Conservation (phyloP, 2,329 filamentous ascomycete genomes). For the Alternaria ethzedia region DNA sequence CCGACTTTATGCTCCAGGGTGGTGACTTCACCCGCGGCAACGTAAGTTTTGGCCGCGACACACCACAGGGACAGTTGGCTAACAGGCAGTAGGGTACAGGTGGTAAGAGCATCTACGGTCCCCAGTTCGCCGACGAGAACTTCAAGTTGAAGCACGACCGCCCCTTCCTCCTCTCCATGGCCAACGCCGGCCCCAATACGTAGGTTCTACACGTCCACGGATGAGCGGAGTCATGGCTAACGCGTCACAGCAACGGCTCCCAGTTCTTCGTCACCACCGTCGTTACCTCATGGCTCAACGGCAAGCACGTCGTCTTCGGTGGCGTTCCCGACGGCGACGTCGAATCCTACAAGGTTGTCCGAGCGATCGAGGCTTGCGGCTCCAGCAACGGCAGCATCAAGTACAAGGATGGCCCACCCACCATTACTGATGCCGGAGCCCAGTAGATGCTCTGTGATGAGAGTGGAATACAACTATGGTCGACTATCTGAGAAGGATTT, state of each 20-base stretch:
- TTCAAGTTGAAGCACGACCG: slow-evolving; percentile 76
- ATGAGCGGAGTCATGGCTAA: slow-evolving; percentile 14
- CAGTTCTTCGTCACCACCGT: slow-evolving; percentile 77
- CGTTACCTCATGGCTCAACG: slow-evolving; percentile 72
- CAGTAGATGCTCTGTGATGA: slow-evolving; percentile 42
- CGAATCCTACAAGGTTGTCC: slow-evolving; percentile 62
- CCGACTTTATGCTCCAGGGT: slow-evolving; percentile 93
- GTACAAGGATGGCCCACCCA: slow-evolving; percentile 58
- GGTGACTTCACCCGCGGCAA: slow-evolving; percentile 94
- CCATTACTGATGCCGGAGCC: slow-evolving; percentile 60
- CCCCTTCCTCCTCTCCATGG: slow-evolving; percentile 88
- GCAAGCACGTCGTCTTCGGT: slow-evolving; percentile 85
- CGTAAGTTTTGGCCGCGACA: slow-evolving; percentile 61
- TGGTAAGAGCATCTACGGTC: slow-evolving; percentile 92
- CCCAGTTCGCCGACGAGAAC: slow-evolving; percentile 95
- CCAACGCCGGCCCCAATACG: slow-evolving; percentile 95
- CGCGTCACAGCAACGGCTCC: slow-evolving; percentile 66
- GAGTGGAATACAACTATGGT: neutral
- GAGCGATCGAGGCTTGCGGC: slow-evolving; percentile 66
- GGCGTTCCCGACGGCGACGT: slow-evolving; percentile 65
- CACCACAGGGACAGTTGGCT: slow-evolving; percentile 16
- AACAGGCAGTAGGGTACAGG: slow-evolving; percentile 72
- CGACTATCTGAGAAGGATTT: neutral
- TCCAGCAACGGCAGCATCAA: slow-evolving; percentile 61
- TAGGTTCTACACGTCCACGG: slow-evolving; percentile 47